Percentiles rank a stretch among this genome's conserved stretches.
phyloP scores from a whole-genome alignment of 495 filamentous ascomycete genomes.

The Bacidia gigantensis region DNA sequence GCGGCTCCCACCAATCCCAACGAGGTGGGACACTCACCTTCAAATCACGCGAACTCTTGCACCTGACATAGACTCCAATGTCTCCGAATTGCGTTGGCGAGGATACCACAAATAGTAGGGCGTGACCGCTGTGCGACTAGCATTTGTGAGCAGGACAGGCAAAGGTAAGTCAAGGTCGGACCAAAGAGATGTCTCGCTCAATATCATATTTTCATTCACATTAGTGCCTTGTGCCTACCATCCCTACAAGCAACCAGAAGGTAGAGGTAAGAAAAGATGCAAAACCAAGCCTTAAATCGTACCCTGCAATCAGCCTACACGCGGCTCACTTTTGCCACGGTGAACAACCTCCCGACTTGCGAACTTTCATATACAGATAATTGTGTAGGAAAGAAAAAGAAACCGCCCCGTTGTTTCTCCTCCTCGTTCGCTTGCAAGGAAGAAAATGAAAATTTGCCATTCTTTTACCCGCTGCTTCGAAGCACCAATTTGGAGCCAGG shows the following conservation, averaged over 20 bases:
- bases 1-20: too few species aligned
- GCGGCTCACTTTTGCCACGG: not conserved
- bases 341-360: not conserved
- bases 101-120: too few species aligned
- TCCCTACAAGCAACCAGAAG: slow-evolving; percentile 1
- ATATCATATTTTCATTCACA: slow-evolving; percentile 1
- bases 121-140: too few species aligned
- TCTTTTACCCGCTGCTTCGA: not conserved
- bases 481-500: not conserved
- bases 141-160: not conserved
- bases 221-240: not conserved
- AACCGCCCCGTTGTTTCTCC: not conserved
- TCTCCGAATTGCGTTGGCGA: too few species aligned
- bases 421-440: not conserved
- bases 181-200: not conserved
- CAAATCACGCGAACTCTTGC: too few species aligned
- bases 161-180: not conserved
- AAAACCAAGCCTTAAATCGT: not conserved
- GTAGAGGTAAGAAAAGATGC: not conserved
- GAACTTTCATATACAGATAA: not conserved
- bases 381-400: not conserved
- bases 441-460: not conserved
- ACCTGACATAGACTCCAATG: too few species aligned
- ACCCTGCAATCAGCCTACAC: not conserved
- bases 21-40: too few species aligned